Conservation (phyloP, 495 filamentous ascomycete species). For the Astrocystis sublimbata region DNA sequence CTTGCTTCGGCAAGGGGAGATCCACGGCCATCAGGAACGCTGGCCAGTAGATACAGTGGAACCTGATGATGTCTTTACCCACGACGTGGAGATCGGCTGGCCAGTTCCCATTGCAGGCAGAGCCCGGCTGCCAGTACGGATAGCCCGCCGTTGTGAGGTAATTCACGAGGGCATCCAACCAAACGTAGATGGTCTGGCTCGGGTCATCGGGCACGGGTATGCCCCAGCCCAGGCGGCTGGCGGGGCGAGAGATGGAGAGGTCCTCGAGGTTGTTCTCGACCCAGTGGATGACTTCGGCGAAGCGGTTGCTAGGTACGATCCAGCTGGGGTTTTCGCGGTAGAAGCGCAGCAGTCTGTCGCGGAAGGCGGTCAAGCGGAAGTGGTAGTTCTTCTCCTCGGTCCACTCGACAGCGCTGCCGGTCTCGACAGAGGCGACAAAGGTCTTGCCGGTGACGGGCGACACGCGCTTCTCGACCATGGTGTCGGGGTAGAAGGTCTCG, state of each 20-base stretch:
- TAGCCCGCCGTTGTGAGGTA: constrained; percentile 88
- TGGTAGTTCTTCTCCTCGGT: constrained; percentile 93
- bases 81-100: constrained; percentile 90
- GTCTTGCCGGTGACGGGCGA: constrained; percentile 81
- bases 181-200: constrained; percentile 93
- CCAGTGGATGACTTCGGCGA: constrained; percentile 66
- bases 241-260: constrained; percentile 84
- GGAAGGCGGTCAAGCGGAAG: constrained; percentile 83
- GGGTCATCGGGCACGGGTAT: constrained; percentile 84
- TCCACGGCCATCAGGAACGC: constrained; percentile 89
- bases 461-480: constrained; percentile 67
- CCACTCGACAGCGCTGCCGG: constrained; percentile 91
- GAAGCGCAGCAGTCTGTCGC: constrained; percentile 70
- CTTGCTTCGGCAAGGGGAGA: constrained; percentile 75
- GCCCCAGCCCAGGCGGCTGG: constrained; percentile 79
- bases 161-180: constrained; percentile 94
- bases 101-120: constrained; percentile 64
- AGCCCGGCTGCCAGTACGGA: constrained; percentile 67
- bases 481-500: constrained; percentile 89
- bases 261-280: constrained; percentile 76
- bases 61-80: constrained; percentile 94
- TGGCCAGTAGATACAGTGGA: constrained; percentile 98
- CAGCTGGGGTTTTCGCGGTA: constrained; percentile 73
- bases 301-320: constrained; percentile 65
- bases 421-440: constrained; percentile 82